A percentile compares a stretch with the other conserved stretches of the same genome.
Conservation (phyloP, 495 filamentous ascomycete genomes). For the Niebla homalea region DNA sequence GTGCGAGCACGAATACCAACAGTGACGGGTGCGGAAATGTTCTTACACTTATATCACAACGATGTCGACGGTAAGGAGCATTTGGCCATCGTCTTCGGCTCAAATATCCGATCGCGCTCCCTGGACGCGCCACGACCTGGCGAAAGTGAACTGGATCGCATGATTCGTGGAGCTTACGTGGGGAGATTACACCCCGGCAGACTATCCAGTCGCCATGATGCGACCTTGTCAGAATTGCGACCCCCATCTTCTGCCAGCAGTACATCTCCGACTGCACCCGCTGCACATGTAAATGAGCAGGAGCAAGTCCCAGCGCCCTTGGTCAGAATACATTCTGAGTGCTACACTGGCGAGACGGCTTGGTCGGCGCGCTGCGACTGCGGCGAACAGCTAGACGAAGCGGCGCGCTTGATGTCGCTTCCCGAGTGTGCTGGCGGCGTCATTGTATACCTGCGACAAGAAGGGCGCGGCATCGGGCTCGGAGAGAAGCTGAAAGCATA, state of each 20-base stretch:
- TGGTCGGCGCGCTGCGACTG: slow-evolving; percentile 98
- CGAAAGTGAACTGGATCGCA: slow-evolving; percentile 90
- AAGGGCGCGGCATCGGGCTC: slow-evolving; percentile 88
- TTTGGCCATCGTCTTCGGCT: slow-evolving; percentile 92
- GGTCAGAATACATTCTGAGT: slow-evolving; percentile 93
- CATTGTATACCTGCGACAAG: slow-evolving; percentile 90
- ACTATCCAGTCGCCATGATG: slow-evolving; percentile 48
- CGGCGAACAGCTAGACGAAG: slow-evolving; percentile 94
- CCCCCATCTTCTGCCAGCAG: slow-evolving; percentile 7
- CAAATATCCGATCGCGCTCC: slow-evolving; percentile 63
- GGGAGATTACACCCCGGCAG: slow-evolving; percentile 80
- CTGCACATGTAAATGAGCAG: neutral
- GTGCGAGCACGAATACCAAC: slow-evolving; percentile 79
- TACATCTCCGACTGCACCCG: slow-evolving; percentile 7
- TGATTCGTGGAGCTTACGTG: slow-evolving; percentile 87
- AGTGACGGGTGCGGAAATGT: slow-evolving; percentile 87
- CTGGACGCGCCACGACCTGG: slow-evolving; percentile 70
- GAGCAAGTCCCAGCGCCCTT: slow-evolving; percentile 39
- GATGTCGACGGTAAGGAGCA: slow-evolving; percentile 91
- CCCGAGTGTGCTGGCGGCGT: slow-evolving; percentile 60
- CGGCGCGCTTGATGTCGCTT: slow-evolving; percentile 86
- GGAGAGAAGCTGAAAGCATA: slow-evolving; percentile 96
- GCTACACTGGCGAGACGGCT: slow-evolving; percentile 96
- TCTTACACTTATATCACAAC: slow-evolving; percentile 88
- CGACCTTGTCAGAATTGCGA: neutral